phyloP scores from a whole-genome alignment of 2,329 filamentous ascomycete species.

The Sporothrix globosa region DNA sequence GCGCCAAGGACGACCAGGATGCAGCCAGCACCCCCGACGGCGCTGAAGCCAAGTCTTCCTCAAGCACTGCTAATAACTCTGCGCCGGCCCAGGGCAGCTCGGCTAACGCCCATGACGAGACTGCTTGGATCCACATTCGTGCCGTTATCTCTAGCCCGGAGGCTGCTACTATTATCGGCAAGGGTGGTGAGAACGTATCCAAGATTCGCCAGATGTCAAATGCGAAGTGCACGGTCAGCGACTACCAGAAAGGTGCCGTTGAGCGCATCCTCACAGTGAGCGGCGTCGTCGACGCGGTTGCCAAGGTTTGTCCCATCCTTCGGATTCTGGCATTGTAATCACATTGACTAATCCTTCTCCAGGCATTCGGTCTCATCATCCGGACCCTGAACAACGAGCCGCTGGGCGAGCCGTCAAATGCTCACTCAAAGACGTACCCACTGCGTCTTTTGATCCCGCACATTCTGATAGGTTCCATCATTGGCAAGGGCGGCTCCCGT shows the following conservation, averaged over 20 bases:
- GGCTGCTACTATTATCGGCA: slow-evolving; percentile 96
- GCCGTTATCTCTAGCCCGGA: slow-evolving; percentile 97
- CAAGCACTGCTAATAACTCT: slow-evolving; percentile 47
- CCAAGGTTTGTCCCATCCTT: slow-evolving; percentile 68
- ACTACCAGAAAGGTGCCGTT: slow-evolving; percentile 95
- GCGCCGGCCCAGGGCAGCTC: slow-evolving; percentile 50
- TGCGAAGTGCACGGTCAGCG: slow-evolving; percentile 97
- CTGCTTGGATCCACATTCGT: slow-evolving; percentile 93
- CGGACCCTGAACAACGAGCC: slow-evolving; percentile 97
- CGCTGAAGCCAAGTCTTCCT: slow-evolving; percentile 57
- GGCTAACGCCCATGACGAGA: slow-evolving; percentile 77
- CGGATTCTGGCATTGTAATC: not conserved
- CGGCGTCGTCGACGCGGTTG: slow-evolving; percentile 92
- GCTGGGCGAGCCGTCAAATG: slow-evolving; percentile 81
- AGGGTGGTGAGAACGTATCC: slow-evolving; percentile 97
- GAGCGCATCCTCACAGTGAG: slow-evolving; percentile 98
- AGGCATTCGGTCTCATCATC: slow-evolving; percentile 93
- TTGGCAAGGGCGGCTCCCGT: slow-evolving; percentile 92
- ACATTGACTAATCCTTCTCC: not conserved
- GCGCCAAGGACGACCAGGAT: slow-evolving; percentile 61
- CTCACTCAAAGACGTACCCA: slow-evolving; percentile 96
- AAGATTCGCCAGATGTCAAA: slow-evolving; percentile 94
- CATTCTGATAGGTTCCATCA: slow-evolving; percentile 97
- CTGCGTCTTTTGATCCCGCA: slow-evolving; percentile 93
- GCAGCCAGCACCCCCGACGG: slow-evolving; percentile 71